Conservation (phyloP, 495 filamentous ascomycete species). For the Ascobolus immersus region DNA sequence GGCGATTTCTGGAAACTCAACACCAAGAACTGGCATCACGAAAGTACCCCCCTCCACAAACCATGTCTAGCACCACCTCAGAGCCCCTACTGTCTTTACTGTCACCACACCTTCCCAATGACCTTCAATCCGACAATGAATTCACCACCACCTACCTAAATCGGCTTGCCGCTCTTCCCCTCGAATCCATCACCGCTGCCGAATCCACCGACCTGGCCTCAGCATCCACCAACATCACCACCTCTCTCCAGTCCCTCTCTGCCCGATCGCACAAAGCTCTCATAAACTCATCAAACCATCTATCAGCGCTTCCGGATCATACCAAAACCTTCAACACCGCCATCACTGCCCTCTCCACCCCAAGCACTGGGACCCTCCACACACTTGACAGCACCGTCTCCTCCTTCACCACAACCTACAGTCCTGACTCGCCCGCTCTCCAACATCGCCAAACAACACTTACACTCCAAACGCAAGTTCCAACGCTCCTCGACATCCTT, state of each 20-base stretch:
- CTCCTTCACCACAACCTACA: constrained; percentile 61
- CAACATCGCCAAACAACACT: constrained; percentile 56
- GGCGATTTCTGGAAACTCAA: too few relatives aligned
- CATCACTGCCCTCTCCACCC: constrained; percentile 38
- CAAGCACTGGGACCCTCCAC: constrained; percentile 11
- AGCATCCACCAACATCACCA: constrained; percentile 51
- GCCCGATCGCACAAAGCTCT: constrained; percentile 79
- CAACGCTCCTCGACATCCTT: constrained; percentile 69
- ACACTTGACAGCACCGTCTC: constrained; percentile 54
- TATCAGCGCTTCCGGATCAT: constrained; percentile 39
- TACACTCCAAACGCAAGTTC: constrained; percentile 67
- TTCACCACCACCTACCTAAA: constrained; percentile 53
- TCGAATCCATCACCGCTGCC: constrained; percentile 40
- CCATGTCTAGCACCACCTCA: too few relatives aligned
- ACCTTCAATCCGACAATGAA: too few relatives aligned
- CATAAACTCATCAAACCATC: constrained; percentile 51
- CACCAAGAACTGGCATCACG: too few relatives aligned
- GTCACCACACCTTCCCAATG: too few relatives aligned
- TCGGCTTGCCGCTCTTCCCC: constrained; percentile 50
- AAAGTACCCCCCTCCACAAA: too few relatives aligned
- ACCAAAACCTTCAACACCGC: constrained; percentile 42
- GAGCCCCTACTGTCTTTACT: too few relatives aligned
- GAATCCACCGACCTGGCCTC: constrained; percentile 64
- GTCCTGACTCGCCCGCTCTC: constrained; percentile 30
- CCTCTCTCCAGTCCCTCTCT: constrained; percentile 68